phyloP scores from a whole-genome alignment of 345 rosid genomes.

The Nasturtium officinale region DNA sequence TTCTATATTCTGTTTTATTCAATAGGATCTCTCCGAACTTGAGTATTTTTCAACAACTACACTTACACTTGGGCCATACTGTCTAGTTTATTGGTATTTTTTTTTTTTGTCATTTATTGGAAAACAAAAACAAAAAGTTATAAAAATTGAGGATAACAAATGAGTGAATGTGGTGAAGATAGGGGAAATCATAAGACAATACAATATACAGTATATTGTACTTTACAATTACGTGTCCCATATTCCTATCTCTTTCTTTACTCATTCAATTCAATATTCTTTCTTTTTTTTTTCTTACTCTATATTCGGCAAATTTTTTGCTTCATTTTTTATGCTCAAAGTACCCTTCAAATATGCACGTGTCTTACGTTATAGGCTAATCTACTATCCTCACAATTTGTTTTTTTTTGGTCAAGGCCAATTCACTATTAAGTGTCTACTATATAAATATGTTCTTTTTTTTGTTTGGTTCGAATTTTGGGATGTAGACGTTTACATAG shows the following conservation, averaged over 20 bases:
- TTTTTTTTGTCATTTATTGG: background rate
- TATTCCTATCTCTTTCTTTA: background rate
- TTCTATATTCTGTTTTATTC: background rate
- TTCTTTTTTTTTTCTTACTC: background rate
- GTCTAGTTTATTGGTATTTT: background rate
- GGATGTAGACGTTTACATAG: background rate
- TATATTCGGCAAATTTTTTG: background rate
- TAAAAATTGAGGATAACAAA: slow-evolving; percentile 4
- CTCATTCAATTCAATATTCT: background rate
- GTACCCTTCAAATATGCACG: background rate
- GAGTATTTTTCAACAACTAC: background rate
- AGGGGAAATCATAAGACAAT: slow-evolving; percentile 8
- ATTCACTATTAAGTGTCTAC: background rate
- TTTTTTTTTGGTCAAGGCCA: background rate
- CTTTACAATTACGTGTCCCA: background rate
- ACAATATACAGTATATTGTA: background rate
- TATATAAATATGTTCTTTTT: background rate
- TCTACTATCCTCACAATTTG: background rate
- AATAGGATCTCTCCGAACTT: background rate
- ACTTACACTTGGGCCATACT: background rate
- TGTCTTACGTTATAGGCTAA: background rate
- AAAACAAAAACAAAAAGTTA: background rate
- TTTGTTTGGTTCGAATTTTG: background rate
- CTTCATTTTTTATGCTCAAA: background rate
- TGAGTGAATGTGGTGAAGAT: slow-evolving; percentile 23